Evolutionary conservation across 2,329 filamentous ascomycete genomes (phyloP).

Genomic region (Ascochyta clinopodiicola): DNA sequence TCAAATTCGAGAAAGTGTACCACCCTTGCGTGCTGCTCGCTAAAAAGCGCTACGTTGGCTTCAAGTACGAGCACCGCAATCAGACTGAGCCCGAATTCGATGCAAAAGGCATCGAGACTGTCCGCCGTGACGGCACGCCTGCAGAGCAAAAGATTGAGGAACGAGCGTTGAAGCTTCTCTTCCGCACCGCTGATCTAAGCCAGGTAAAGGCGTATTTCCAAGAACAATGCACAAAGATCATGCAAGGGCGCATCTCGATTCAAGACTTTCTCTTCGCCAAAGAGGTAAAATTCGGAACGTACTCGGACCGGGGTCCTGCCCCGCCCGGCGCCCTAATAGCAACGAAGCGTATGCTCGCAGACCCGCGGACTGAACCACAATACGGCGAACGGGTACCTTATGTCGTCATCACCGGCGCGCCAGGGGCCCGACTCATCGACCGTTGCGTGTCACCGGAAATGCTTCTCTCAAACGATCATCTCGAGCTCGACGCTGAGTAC

Average conservation of each 20-base stretch:
- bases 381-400: constrained; percentile 96
- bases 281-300: constrained; percentile 89
- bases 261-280: constrained; percentile 96
- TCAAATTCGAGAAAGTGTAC: constrained; percentile 99
- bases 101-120: constrained; percentile 97
- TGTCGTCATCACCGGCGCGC: constrained; percentile 87
- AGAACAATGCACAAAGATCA: constrained; percentile 87
- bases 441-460: constrained; percentile 88
- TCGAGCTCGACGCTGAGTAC: constrained; percentile 89
- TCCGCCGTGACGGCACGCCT: constrained; percentile 90
- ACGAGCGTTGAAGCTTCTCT: constrained; percentile 85
- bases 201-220: constrained; percentile 92
- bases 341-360: constrained; percentile 82
- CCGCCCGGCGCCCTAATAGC: constrained; percentile 91
- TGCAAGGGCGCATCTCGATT: constrained; percentile 84
- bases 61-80: constrained; percentile 84
- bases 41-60: constrained; percentile 98
- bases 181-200: constrained; percentile 87
- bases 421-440: constrained; percentile 83
- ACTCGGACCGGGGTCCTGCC: constrained; percentile 78
- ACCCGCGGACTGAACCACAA: constrained; percentile 86
- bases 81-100: constrained; percentile 89
- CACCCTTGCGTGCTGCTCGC: constrained; percentile 91
- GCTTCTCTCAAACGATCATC: constrained; percentile 75
- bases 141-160: constrained; percentile 98